Percentiles rank a stretch among this genome's conserved stretches.
phyloP scores from a whole-genome alignment of 345 rosid species.

The Stellera chamaejasme region DNA sequence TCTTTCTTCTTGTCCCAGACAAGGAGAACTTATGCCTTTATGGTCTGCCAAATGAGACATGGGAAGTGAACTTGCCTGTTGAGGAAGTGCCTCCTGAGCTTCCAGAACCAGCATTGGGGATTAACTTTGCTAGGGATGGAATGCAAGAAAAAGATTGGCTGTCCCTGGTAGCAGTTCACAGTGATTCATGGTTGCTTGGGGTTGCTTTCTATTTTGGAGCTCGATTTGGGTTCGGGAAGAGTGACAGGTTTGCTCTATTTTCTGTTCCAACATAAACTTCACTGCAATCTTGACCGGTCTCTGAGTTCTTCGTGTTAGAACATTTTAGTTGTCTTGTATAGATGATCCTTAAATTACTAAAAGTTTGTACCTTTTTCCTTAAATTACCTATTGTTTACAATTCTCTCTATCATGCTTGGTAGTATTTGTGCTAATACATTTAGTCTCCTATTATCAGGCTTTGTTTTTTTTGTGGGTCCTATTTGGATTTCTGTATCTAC shows the following conservation, averaged over 20 bases:
- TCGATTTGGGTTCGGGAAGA: constrained; percentile 90
- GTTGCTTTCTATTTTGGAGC: constrained; percentile 98
- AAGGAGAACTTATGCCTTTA: constrained; percentile 88
- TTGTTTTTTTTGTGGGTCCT: no score
- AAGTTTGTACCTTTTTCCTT: no score
- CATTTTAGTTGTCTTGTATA: no score
- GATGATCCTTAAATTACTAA: no score
- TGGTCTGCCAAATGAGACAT: constrained; percentile 84
- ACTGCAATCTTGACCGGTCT: neutral
- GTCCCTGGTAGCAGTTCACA: constrained; percentile 95
- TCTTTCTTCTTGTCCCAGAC: constrained; percentile 29
- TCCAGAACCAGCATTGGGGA: constrained; percentile 90
- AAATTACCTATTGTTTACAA: no score
- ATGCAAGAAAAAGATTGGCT: constrained; percentile 99
- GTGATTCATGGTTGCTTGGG: constrained; percentile 96
- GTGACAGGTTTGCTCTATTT: constrained; percentile 58
- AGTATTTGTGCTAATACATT: no score
- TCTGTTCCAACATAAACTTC: constrained; percentile 7
- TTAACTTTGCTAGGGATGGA: constrained; percentile 95
- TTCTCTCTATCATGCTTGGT: no score
- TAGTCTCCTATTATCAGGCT: no score
- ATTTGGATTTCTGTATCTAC: no score
- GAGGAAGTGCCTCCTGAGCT: constrained; percentile 99
- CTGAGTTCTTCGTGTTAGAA: neutral
- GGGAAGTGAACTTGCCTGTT: constrained; percentile 93